phyloP scores from a whole-genome alignment of 83 land plant species.

The Isoetes engelmannii region DNA sequence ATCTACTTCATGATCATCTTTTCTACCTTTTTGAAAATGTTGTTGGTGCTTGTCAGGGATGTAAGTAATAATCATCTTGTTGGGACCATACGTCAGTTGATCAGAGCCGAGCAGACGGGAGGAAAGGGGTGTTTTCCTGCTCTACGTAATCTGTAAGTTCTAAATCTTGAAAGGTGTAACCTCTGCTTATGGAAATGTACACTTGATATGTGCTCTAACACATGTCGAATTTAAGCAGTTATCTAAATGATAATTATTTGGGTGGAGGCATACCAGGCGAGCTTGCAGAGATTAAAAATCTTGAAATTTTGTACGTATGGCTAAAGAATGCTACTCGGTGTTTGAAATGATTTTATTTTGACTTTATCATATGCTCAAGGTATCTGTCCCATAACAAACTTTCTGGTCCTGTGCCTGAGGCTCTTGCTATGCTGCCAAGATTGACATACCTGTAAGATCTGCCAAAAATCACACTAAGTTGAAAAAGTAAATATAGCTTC shows the following conservation, averaged over 20 bases:
- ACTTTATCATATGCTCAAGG: conserved; percentile 24
- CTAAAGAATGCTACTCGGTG: not conserved
- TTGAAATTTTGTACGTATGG: conserved; percentile 62
- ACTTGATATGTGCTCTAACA: not conserved
- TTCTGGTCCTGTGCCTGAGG: conserved; percentile 56
- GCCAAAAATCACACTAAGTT: not conserved
- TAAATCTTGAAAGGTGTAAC: not conserved
- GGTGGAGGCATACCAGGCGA: conserved; percentile 68
- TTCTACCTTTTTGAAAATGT: not conserved
- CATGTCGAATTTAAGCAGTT: conserved; percentile 26
- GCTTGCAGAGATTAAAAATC: conserved; percentile 46
- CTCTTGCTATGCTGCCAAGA: conserved; percentile 53
- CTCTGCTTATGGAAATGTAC: not conserved
- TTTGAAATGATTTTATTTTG: not conserved
- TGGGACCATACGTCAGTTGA: conserved; percentile 84
- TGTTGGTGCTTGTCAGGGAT: conserved; percentile 44
- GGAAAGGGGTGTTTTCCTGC: conserved; percentile 57
- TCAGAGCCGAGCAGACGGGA: conserved; percentile 34
- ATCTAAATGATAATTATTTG: conserved; percentile 57
- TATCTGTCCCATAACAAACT: conserved; percentile 74
- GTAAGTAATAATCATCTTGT: conserved; percentile 75
- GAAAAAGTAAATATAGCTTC: not conserved
- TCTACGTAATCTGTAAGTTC: conserved; percentile 73
- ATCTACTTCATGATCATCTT: not conserved
- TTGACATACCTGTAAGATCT: conserved; percentile 57